Evolutionary conservation across 2,329 filamentous ascomycete genomes (phyloP).

Genomic region (Talaromyces sp.): DNA sequence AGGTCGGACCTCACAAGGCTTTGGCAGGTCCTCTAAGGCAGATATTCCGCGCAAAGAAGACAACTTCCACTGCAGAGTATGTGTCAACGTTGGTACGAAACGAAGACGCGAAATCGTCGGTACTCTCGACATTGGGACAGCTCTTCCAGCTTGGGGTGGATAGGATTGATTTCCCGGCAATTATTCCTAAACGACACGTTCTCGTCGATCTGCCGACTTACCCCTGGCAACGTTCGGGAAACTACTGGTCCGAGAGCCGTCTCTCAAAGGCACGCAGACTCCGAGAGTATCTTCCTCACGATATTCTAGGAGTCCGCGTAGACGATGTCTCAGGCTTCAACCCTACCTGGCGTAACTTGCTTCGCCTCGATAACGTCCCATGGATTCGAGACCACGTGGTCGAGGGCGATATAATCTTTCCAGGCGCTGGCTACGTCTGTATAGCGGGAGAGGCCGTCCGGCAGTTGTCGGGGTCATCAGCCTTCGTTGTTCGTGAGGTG

Average conservation of each 20-base stretch:
- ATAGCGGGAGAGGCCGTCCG: conserved; percentile 27
- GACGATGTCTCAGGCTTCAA: background rate
- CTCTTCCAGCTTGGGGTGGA: too few species aligned
- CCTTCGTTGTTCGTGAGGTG: background rate
- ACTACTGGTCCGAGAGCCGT: conserved; percentile 6
- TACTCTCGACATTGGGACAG: too few species aligned
- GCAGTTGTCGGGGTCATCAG: conserved; percentile 18
- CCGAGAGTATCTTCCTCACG: conserved; percentile 6
- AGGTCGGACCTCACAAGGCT: conserved; percentile 31
- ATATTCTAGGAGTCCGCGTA: conserved; percentile 5
- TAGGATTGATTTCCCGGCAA: background rate
- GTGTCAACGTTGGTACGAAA: too few species aligned
- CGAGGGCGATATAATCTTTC: conserved; percentile 20
- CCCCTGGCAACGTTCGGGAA: conserved; percentile 3
- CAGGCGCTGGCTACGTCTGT: conserved; percentile 24
- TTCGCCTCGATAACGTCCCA: conserved; percentile 25
- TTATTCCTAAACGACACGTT: background rate
- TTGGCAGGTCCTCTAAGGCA: conserved; percentile 23
- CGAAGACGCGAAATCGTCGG: too few species aligned
- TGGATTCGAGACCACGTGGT: conserved; percentile 30
- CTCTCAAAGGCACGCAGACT: background rate
- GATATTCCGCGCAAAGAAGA: conserved; percentile 8
- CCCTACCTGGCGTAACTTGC: conserved; percentile 12
- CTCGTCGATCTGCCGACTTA: conserved; percentile 9
- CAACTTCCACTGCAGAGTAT: too few species aligned